Evolutionary conservation across 1,139 yeast genomes (phyloP), one percentile per base, ranked within the genome.

Genomic region (Debaryomycetaceae sp.): DNA sequence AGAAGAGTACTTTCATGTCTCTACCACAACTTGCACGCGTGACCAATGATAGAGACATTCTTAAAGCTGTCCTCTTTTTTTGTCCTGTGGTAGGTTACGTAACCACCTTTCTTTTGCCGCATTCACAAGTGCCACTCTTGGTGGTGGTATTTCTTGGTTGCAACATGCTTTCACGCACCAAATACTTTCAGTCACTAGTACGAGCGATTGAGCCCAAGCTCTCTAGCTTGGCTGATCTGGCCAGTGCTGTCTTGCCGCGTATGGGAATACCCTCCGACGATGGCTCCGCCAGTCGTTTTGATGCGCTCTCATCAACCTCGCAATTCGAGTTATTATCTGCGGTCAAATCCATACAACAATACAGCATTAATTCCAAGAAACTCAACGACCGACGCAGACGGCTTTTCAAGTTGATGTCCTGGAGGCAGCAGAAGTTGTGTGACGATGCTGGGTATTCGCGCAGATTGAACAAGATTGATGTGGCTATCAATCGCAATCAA

Each of bases 341-440:
- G 0, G 49, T 79, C 12, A 56, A 57, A 18, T 70, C 78, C 5
- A 51, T 80, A n/a, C 61, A 68, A 22, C 50, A 57, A 8, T 80
- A 80, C 41, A 47, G 61, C 3, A 31, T 40, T 2, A 57, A 63
- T 29, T 60, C 73, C 4, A 56, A 58, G 27, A 52, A 51, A 10
- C 52, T 66, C 56, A 73, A 73, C 33, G 71, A 67, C 26, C 53
- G 72, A 30, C 61, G 75, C 30, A 56, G 70, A 16, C 54, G 53
- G 25, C 44, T 74, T 26, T 74, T 67, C 49, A 65, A 65, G 34
- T 46, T 64, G 45, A 62, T 78, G 71, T 53, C 72, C 4, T 65
- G 73, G 64, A 58, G 72, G 34, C 84, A 78, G 43, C 81, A 75
- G 42, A 56, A 62, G 19, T 43, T 75, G 22, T 73, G 78, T 25